phyloP scores from a whole-genome alignment of 352 stramenopile species.

The Phytophthora cactorum region DNA sequence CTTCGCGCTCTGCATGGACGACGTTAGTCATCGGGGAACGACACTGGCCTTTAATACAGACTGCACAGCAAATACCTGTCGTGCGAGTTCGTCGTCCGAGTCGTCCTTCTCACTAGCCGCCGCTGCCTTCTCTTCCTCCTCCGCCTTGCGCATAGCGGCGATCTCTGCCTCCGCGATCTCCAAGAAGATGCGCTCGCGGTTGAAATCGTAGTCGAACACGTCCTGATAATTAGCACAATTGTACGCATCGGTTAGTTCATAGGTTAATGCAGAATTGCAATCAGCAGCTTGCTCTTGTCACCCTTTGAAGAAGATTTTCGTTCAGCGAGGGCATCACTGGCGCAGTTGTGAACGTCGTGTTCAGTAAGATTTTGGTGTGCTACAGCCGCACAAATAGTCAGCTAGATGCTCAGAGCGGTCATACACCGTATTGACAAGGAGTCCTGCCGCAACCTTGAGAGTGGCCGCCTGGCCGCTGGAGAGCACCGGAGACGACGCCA shows the following conservation, averaged over 20 bases:
- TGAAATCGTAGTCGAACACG: constrained; percentile 82
- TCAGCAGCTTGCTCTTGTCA: constrained; percentile 15
- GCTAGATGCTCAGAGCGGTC: not conserved
- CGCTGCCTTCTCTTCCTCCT: constrained; percentile 32
- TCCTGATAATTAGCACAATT: constrained; percentile 35
- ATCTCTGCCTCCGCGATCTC: constrained; percentile 72
- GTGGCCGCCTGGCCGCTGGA: constrained; percentile 36
- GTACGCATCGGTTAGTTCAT: not conserved
- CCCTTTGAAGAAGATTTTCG: constrained; percentile 67
- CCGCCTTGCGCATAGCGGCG: constrained; percentile 49
- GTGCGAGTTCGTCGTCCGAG: constrained; percentile 50
- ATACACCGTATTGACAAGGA: not conserved
- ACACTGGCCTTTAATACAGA: not conserved
- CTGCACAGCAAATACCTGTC: constrained; percentile 33
- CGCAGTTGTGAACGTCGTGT: constrained; percentile 53
- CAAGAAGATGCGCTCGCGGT: constrained; percentile 66
- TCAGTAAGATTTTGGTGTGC: constrained; percentile 64
- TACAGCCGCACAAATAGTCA: constrained; percentile 20
- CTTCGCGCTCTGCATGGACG: constrained; percentile 33
- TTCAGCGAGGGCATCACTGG: constrained; percentile 50
- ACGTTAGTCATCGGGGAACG: not conserved
- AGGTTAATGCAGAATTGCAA: not conserved
- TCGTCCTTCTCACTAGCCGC: constrained; percentile 32
- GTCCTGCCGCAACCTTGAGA: constrained; percentile 27
- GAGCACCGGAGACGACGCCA: constrained; percentile 44